Percentiles rank a stretch among this genome's conserved stretches.
Conservation (phyloP, 2,329 filamentous ascomycete species). For the Botrytis sinoallii region DNA sequence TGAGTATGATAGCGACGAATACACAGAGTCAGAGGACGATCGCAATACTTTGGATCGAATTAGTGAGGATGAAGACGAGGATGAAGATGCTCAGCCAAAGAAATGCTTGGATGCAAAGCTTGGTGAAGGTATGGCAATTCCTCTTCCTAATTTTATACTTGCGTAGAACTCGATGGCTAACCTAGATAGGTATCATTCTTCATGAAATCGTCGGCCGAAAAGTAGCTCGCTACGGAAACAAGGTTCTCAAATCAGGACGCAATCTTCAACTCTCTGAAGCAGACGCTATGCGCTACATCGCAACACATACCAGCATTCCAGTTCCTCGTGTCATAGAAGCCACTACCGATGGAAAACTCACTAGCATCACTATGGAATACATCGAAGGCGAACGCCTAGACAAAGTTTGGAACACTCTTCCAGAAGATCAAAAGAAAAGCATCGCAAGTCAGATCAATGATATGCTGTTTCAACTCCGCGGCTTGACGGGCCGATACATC, state of each 20-base stretch:
- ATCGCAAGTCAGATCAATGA: slow-evolving; percentile 20
- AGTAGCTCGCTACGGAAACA: slow-evolving; percentile 21
- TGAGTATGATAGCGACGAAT: slow-evolving; percentile 8
- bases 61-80: slow-evolving; percentile 11
- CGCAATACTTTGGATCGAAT: slow-evolving; percentile 10
- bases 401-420: slow-evolving; percentile 18
- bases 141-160: too few relatives aligned
- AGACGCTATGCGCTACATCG: slow-evolving; percentile 42
- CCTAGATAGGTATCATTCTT: slow-evolving; percentile 13
- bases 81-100: background rate
- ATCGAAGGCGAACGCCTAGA: slow-evolving; percentile 22
- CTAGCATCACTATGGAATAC: slow-evolving; percentile 23
- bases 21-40: slow-evolving; percentile 12
- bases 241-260: slow-evolving; percentile 22
- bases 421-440: slow-evolving; percentile 17
- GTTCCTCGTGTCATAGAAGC: slow-evolving; percentile 43
- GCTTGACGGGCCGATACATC: slow-evolving; percentile 20
- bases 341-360: slow-evolving; percentile 1
- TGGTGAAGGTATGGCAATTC: background rate
- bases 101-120: slow-evolving; percentile 18
- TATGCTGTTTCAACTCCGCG: slow-evolving; percentile 22
- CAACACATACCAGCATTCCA: slow-evolving; percentile 43
- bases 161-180: background rate
- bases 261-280: slow-evolving; percentile 40
- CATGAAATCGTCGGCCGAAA: slow-evolving; percentile 19